These are phyloP conservation scores for Diaporthe helianthi DNA, from an alignment of 2,329 filamentous ascomycete genomes.

Conservation along the genomic window DNA sequence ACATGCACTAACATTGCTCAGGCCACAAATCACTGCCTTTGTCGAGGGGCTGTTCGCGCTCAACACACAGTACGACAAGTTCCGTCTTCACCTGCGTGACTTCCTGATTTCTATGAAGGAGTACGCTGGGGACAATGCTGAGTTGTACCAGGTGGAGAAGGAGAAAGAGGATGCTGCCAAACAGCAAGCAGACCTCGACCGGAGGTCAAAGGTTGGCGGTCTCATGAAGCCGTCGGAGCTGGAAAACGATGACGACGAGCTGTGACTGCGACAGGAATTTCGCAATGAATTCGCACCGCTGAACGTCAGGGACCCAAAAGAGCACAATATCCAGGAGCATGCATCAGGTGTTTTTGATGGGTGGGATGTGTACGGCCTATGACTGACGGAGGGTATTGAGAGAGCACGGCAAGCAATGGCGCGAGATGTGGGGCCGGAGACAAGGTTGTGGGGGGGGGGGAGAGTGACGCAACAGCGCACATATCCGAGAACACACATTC, in stretches of 20 bases:
- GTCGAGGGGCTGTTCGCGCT: constrained; percentile 87
- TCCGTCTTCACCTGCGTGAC: constrained; percentile 94
- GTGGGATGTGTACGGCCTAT: constrained; percentile 48
- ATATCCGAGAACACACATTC: constrained; percentile 29
- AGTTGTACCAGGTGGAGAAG: constrained; percentile 92
- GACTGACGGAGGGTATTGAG: constrained; percentile 26
- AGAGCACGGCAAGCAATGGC: not conserved
- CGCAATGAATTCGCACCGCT: constrained; percentile 64
- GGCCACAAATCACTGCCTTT: constrained; percentile 86
- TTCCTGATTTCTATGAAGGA: constrained; percentile 98
- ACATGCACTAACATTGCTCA: constrained; percentile 45
- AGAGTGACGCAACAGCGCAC: constrained; percentile 9
- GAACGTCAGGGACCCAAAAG: constrained; percentile 41
- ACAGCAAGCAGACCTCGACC: constrained; percentile 87
- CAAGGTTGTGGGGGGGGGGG: not conserved
- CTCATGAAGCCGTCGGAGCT: constrained; percentile 97
- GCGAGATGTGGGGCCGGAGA: not conserved
- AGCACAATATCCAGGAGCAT: constrained; percentile 26
- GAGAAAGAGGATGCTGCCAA: constrained; percentile 89
- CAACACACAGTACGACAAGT: constrained; percentile 89
- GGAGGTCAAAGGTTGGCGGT: constrained; percentile 92
- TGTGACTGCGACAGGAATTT: constrained; percentile 81
- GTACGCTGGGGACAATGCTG: constrained; percentile 93
- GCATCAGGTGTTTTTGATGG: constrained; percentile 41
- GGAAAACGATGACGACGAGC: constrained; percentile 83